These are phyloP conservation scores for Xylaria palmicola DNA, from an alignment of 495 filamentous ascomycete genomes.

Conservation along the genomic window DNA sequence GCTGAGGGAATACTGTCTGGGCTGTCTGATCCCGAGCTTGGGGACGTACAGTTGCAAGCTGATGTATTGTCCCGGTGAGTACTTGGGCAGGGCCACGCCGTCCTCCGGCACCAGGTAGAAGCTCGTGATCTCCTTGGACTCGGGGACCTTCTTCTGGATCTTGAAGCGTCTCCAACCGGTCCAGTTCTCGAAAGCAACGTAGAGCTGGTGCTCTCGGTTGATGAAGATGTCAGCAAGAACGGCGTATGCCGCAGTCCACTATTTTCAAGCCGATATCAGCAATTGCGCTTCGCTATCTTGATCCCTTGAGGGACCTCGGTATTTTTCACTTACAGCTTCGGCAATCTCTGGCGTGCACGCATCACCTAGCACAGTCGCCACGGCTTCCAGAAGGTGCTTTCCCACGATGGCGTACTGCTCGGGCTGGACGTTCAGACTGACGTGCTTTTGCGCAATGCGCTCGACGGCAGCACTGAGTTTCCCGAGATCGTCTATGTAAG, in stretches of 20 bases:
- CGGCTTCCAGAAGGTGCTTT: slow-evolving; percentile 63
- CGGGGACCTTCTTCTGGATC: slow-evolving; percentile 59
- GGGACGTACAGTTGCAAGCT: slow-evolving; percentile 59
- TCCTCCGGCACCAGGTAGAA: slow-evolving; percentile 71
- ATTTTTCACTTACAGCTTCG: slow-evolving; percentile 44
- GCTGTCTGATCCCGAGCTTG: slow-evolving; percentile 56
- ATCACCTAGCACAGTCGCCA: slow-evolving; percentile 64
- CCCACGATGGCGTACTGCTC: slow-evolving; percentile 70
- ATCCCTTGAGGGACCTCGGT: slow-evolving; percentile 27
- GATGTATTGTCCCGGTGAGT: slow-evolving; percentile 69
- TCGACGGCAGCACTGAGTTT: slow-evolving; percentile 62
- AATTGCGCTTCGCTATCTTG: not conserved
- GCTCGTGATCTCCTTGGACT: slow-evolving; percentile 65
- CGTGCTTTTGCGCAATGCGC: slow-evolving; percentile 74
- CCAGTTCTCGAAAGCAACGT: slow-evolving; percentile 58
- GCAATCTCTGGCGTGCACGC: slow-evolving; percentile 65
- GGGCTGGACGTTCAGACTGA: slow-evolving; percentile 65
- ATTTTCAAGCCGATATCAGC: not conserved
- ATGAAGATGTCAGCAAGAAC: slow-evolving; percentile 71
- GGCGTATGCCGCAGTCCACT: slow-evolving; percentile 69
- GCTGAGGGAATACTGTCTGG: slow-evolving; percentile 72
- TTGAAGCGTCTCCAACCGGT: slow-evolving; percentile 65
- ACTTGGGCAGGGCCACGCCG: slow-evolving; percentile 56
- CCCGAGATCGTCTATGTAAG: slow-evolving; percentile 67
- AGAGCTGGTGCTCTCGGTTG: slow-evolving; percentile 59